Percentiles rank a stretch among this genome's conserved stretches.
Conservation (phyloP, 768 basidiomycete genomes). For the Rhodosporidiobolus odoratus region DNA sequence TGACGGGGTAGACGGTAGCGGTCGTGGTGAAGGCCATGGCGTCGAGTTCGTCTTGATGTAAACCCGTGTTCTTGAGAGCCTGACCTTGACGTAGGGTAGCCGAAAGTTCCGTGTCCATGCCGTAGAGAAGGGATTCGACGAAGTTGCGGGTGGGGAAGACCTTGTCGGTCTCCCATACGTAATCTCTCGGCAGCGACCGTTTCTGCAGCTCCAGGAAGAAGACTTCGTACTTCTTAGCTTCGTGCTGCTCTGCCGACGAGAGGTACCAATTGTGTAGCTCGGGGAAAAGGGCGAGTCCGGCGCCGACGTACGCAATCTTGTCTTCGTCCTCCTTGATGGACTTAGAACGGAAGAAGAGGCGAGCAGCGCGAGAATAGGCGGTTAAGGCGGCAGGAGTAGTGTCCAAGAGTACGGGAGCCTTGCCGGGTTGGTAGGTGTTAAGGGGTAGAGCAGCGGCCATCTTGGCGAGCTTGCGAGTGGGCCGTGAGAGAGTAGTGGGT, state of each 20-base stretch:
- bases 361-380: background rate
- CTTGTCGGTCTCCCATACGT: conserved; percentile 1
- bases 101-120: conserved; percentile 6
- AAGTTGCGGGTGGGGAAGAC: background rate
- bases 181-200: background rate
- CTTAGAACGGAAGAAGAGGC: conserved; percentile 3
- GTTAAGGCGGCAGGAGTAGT: background rate
- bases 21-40: background rate
- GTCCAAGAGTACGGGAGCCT: conserved; percentile 3
- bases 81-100: background rate
- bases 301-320: conserved; percentile 6
- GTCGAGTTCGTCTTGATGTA: background rate
- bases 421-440: background rate
- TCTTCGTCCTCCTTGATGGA: background rate
- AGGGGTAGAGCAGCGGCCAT: background rate
- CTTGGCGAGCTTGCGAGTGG: background rate
- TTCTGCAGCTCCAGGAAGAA: background rate
- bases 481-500: background rate
- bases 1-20: background rate
- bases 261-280: conserved; percentile 6
- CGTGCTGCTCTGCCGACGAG: background rate
- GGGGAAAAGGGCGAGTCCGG: background rate
- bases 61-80: background rate
- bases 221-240: background rate
- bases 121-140: conserved; percentile 4